Conservation (phyloP, 2,329 filamentous ascomycete species). For the Bipolaris gigantea region DNA sequence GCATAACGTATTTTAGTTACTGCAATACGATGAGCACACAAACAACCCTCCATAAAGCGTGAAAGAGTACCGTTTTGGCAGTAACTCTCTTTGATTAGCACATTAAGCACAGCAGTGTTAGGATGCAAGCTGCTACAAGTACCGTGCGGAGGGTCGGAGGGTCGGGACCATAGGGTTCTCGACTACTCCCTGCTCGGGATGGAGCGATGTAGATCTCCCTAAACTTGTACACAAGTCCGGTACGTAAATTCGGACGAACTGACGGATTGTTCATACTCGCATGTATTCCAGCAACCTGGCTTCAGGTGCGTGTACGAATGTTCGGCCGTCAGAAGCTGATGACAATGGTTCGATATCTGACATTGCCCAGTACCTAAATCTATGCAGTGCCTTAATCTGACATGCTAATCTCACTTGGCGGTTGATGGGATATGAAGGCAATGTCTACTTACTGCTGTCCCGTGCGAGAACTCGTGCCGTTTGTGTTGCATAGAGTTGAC, state of each 20-base stretch:
- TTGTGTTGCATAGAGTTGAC: background rate
- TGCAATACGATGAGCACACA: background rate
- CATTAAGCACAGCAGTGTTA: background rate
- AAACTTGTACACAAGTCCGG: background rate
- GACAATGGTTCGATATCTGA: background rate
- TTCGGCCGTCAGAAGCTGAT: background rate
- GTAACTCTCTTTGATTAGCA: background rate
- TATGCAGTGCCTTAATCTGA: background rate
- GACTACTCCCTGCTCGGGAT: too few relatives aligned
- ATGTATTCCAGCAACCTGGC: constrained; percentile 3
- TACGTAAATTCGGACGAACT: too few relatives aligned
- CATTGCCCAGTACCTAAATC: background rate
- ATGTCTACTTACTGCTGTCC: too few relatives aligned
- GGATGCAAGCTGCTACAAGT: too few relatives aligned
- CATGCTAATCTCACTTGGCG: background rate
- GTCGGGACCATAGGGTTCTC: background rate
- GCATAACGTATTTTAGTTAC: background rate
- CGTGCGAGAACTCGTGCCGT: too few relatives aligned
- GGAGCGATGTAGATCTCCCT: background rate
- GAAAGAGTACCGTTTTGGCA: too few relatives aligned
- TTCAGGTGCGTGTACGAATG: background rate
- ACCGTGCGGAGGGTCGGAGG: constrained; percentile 9
- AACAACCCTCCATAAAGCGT: too few relatives aligned
- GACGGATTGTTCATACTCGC: background rate
- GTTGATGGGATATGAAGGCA: too few relatives aligned